Base-by-base conservation (phyloP, 129 eudicot genomes). In the Helianthus tuberosus region DNA sequence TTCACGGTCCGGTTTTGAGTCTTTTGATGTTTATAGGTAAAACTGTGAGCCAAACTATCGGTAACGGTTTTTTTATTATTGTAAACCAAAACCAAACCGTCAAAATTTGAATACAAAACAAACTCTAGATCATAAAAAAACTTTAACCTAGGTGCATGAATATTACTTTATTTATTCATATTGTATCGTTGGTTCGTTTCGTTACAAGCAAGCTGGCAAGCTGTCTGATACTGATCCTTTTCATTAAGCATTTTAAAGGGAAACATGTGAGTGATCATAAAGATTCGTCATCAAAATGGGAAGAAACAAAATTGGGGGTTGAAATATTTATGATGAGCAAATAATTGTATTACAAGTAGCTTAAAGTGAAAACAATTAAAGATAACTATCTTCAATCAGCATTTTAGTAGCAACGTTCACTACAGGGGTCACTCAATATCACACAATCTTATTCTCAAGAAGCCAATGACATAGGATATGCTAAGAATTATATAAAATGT, bases 191-290 rank as follows among this genome's bases (percentile, higher is more conserved):
- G 13, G 20, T n/a, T n/a, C n/a, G n/a, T n/a, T 43, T 17, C 58
- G 11, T 12, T 15, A 27, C 12, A 20, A 25, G 39, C 41, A 68
- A 68, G 11, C 14, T 14, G 44, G 7, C 60, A 68, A 47, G 43
- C 72, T 46, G 36, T 1, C 41, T 43, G 11, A 4, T 47, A 27
- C 58, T 47, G 13, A 68, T 27, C 73, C 16, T 46, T 68, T 36
- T 64, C 47, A 64, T 64, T 38, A 38, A 4, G 64, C 64, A 49
- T 16, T 29, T 35, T 23, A n/a, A 62, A 66, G 38, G 77, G 71
- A 20, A 5, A 20, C 13, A 17, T 51, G 29, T 65, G 55, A 64
- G 17, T 64, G 46, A 62, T 32, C 38, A 35, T 12, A 63, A 17
- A 35, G 4, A 5, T 39, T 51, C 39, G 6, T 49, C 52, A 74